Percentiles rank a stretch among this genome's conserved stretches.
Evolutionary conservation across 129 eudicot species (phyloP).

Genomic region (Pittosporum tobira): DNA sequence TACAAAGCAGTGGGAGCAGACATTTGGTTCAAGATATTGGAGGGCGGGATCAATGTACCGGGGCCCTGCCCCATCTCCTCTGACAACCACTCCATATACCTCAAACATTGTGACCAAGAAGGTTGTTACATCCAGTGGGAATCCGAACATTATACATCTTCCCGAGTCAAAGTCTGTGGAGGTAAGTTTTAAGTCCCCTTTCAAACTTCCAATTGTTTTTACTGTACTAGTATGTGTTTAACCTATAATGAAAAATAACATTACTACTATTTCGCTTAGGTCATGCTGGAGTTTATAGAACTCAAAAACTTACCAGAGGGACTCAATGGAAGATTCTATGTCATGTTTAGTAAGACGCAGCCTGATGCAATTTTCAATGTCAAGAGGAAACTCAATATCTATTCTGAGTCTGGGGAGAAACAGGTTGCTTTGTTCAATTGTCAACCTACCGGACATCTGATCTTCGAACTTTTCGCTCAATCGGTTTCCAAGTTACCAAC

Average conservation of each 20-base stretch:
- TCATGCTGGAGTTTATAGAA: conserved; percentile 71
- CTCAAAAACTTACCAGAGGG: conserved; percentile 52
- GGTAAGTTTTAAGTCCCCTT: conserved; percentile 28
- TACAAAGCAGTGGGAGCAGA: conserved; percentile 69
- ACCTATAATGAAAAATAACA: neutral
- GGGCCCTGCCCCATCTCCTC: conserved; percentile 62
- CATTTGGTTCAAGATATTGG: conserved; percentile 83
- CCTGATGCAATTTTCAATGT: conserved; percentile 64
- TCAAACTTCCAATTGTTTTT: neutral
- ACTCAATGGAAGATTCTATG: conserved; percentile 42
- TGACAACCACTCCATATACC: conserved; percentile 39
- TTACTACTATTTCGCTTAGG: conserved; percentile 33
- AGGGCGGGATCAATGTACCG: conserved; percentile 91
- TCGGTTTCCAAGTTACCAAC: conserved; percentile 26
- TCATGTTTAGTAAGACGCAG: conserved; percentile 52
- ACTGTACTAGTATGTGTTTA: neutral
- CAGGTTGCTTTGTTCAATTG: conserved; percentile 76
- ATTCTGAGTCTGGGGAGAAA: conserved; percentile 63
- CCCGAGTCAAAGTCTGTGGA: conserved; percentile 41
- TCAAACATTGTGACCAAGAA: conserved; percentile 25
- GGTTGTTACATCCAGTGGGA: conserved; percentile 11
- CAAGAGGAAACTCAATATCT: conserved; percentile 56
- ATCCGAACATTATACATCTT: conserved; percentile 31
- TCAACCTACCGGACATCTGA: conserved; percentile 50
- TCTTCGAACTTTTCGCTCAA: conserved; percentile 47